Evolutionary conservation across 768 basidiomycete genomes (phyloP).

Genomic region (Sporobolomyces roseus): DNA sequence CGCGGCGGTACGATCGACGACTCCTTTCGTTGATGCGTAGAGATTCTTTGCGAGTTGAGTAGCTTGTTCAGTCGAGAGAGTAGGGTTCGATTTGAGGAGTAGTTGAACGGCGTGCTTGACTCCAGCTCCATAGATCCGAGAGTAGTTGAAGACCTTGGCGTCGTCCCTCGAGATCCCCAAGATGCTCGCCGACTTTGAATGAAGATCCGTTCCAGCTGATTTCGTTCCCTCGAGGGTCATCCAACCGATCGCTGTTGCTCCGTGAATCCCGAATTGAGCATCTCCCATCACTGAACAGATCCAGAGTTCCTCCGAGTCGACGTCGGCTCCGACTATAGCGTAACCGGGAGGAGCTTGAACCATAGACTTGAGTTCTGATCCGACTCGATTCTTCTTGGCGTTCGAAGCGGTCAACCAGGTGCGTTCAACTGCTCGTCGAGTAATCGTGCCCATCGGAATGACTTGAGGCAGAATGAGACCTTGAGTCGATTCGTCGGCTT

Average conservation of each 20-base stretch:
- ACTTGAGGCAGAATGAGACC: conserved; percentile 95
- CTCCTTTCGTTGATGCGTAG: conserved; percentile 87
- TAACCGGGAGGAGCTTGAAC: conserved; percentile 89
- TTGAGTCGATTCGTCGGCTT: conserved; percentile 38
- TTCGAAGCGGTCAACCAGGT: conserved; percentile 99
- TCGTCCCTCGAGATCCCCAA: conserved; percentile 87
- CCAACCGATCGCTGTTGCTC: conserved; percentile 95
- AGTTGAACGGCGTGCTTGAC: conserved; percentile 88
- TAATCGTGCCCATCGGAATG: conserved; percentile 97
- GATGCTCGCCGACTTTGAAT: conserved; percentile 92
- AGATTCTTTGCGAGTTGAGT: conserved; percentile 74
- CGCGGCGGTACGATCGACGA: conserved; percentile 62
- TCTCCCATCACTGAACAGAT: conserved; percentile 98
- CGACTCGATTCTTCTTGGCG: conserved; percentile 95
- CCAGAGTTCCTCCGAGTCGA: conserved; percentile 98
- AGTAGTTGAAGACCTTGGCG: conserved; percentile 99
- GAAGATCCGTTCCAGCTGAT: conserved; percentile 85
- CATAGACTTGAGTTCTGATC: conserved; percentile 97
- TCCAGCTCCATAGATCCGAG: conserved; percentile 96
- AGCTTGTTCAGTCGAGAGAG: conserved; percentile 72
- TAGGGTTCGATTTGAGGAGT: conserved; percentile 75
- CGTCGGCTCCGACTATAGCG: conserved; percentile 93
- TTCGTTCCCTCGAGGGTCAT: conserved; percentile 99
- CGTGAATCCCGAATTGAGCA: conserved; percentile 93
- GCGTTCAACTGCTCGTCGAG: conserved; percentile 92